Base-by-base conservation (phyloP, 768 basidiomycete genomes). In the Trametes cingulata region DNA sequence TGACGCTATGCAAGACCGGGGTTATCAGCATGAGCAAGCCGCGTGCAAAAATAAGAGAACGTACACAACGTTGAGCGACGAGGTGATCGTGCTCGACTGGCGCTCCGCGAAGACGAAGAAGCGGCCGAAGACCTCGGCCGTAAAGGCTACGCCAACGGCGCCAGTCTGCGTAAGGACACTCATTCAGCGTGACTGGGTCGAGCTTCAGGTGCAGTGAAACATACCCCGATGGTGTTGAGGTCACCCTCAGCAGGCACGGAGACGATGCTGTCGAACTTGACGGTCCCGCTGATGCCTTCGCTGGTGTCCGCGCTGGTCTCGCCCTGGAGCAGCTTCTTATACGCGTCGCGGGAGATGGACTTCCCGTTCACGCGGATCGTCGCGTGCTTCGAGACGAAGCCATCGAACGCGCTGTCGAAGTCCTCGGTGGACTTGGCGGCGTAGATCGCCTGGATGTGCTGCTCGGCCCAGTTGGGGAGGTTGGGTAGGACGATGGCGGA, bases 401-500 rank as follows among this genome's bases (percentile, higher is more conserved):
- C 67, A 36, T 82, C 75, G 68, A 82, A 79, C 0, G 76, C 73
- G 19, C 59, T 33, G 47, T 74, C 58, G 58, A 81, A 79, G 17
- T 68, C 72, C 0, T 59, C 57, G 22, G 67, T 41, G 4, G 71
- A 77, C 35, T 76, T 77, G 6, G 80, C 76, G 56, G 73, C 61
- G 61, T 78, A 71, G 46, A 83, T 54, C 24, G 75, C 63, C 3
- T 69, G 68, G 54, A 83, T 49, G 63, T 67, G 77, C 51, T 71
- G 66, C 62, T 80, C 61, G 14, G 78, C 74, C 78, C 78, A 82
- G 41, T 68, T 66, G 24, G 73, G 72, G 61, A 82, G 80, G 2
- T 73, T 62, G 7, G 77, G 79, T 49, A 78, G 73, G 52, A 76
- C 72, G 60, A 76, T 68, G 35, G 67, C 56, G 41, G 56, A 24